These are phyloP conservation scores for Candida montana DNA, from an alignment of 805 yeast species.

Conservation along the genomic window DNA sequence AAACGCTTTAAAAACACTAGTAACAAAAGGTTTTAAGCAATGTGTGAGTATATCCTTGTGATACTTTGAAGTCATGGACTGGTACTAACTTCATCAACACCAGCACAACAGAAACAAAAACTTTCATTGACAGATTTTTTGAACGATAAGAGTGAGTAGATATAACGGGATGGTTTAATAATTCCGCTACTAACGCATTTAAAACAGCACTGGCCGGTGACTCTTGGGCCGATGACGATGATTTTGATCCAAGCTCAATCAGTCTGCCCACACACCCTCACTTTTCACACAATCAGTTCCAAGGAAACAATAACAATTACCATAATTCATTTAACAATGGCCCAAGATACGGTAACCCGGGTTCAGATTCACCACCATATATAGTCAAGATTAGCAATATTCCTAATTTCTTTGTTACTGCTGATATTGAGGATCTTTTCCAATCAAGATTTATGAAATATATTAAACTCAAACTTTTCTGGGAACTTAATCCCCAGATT, in stretches of 20 bases:
- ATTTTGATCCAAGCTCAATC: constrained; percentile 57
- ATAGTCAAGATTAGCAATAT: constrained; percentile 58
- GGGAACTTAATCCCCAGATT: constrained; percentile 39
- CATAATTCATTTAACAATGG: background rate
- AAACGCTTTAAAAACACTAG: no score
- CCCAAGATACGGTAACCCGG: background rate
- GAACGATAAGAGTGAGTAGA: constrained; percentile 20
- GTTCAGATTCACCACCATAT: constrained; percentile 44
- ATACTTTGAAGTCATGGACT: no score
- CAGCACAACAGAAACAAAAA: constrained; percentile 20
- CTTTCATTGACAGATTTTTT: constrained; percentile 22
- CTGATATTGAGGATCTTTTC: constrained; percentile 53
- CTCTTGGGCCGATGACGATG: constrained; percentile 65
- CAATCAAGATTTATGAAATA: constrained; percentile 54
- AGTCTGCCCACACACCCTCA: constrained; percentile 35
- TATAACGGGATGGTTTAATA: no score
- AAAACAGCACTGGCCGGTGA: constrained; percentile 33
- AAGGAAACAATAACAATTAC: constrained; percentile 5
- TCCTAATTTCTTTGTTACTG: constrained; percentile 48
- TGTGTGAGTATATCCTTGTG: constrained; percentile 4
- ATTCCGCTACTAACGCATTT: no score
- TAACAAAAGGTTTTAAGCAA: no score
- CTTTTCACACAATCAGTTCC: constrained; percentile 6
- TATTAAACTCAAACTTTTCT: constrained; percentile 55
- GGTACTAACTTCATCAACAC: no score